phyloP scores from a whole-genome alignment of 1,284 basidiomycete species.

The Pseudozyma sp. region DNA sequence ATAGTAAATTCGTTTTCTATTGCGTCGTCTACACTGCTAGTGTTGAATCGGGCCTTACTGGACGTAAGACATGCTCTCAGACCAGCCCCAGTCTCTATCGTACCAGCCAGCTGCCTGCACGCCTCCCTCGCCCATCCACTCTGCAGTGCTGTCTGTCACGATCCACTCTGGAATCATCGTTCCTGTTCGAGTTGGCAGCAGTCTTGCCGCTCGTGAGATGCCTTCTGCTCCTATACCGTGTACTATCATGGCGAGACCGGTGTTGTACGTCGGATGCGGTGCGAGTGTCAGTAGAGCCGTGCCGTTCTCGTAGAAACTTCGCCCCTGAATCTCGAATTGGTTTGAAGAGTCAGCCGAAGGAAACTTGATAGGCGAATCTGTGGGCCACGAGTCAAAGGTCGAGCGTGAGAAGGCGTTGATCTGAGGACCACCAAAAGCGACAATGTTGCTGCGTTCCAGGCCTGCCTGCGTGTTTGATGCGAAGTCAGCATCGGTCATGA shows the following conservation, averaged over 20 bases:
- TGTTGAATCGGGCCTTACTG: slow-evolving; percentile 1
- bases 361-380: slow-evolving; percentile 21
- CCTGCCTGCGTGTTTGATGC: background rate
- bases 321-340: slow-evolving; percentile 40
- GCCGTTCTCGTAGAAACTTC: slow-evolving; percentile 31
- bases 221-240: slow-evolving; percentile 34
- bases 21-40: too few relatives aligned
- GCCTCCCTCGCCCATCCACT: slow-evolving; percentile 45
- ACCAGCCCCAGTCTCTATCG: slow-evolving; percentile 43
- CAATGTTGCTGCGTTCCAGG: slow-evolving; percentile 29
- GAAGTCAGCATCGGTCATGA: slow-evolving; percentile 36
- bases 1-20: too few relatives aligned
- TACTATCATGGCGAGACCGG: slow-evolving; percentile 29
- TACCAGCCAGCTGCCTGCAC: slow-evolving; percentile 53
- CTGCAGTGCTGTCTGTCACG: slow-evolving; percentile 27
- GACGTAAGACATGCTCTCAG: slow-evolving; percentile 43
- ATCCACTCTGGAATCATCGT: slow-evolving; percentile 53
- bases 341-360: slow-evolving; percentile 9
- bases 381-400: slow-evolving; percentile 19
- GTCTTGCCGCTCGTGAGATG: slow-evolving; percentile 33
- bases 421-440: slow-evolving; percentile 37
- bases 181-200: slow-evolving; percentile 50
- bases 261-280: slow-evolving; percentile 10
- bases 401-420: slow-evolving; percentile 32
- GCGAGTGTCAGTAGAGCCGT: slow-evolving; percentile 31